phyloP scores from a whole-genome alignment of 2,329 filamentous ascomycete species.

The Penicillium capsulatum region DNA sequence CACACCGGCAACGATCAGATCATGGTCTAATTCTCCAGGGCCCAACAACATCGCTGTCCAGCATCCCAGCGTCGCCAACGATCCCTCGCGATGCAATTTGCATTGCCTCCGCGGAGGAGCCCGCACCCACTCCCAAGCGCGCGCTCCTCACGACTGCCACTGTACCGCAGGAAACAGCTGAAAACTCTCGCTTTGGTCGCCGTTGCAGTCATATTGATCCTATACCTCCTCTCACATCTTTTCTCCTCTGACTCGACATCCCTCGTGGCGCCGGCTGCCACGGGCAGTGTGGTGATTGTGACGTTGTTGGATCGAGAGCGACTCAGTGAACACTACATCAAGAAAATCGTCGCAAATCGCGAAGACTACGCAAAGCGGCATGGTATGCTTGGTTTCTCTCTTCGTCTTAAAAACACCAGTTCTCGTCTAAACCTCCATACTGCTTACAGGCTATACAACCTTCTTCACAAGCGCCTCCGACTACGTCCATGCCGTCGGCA shows the following conservation, averaged over 20 bases:
- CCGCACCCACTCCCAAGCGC: conserved; percentile 70
- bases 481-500: conserved; percentile 54
- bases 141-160: conserved; percentile 42
- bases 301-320: conserved; percentile 70
- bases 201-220: conserved; percentile 53
- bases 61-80: conserved; percentile 21
- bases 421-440: not conserved
- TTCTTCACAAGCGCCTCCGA: conserved; percentile 75
- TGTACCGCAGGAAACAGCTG: conserved; percentile 57
- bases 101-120: conserved; percentile 78
- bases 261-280: conserved; percentile 26
- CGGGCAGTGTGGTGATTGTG: conserved; percentile 66
- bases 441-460: conserved; percentile 67
- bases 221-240: conserved; percentile 57
- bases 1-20: too few relatives aligned
- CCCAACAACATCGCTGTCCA: conserved; percentile 7
- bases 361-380: conserved; percentile 79
- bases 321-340: conserved; percentile 63
- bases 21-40: conserved; percentile 8
- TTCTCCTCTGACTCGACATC: conserved; percentile 30
- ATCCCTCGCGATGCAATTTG: conserved; percentile 69
- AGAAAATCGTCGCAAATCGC: conserved; percentile 75
- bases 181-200: conserved; percentile 56
- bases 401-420: not conserved
- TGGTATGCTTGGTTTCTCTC: conserved; percentile 55